Evolutionary conservation across 140 eudicot species (phyloP), one percentile per base, ranked within the genome.

Genomic region (Anethum foeniculum): DNA sequence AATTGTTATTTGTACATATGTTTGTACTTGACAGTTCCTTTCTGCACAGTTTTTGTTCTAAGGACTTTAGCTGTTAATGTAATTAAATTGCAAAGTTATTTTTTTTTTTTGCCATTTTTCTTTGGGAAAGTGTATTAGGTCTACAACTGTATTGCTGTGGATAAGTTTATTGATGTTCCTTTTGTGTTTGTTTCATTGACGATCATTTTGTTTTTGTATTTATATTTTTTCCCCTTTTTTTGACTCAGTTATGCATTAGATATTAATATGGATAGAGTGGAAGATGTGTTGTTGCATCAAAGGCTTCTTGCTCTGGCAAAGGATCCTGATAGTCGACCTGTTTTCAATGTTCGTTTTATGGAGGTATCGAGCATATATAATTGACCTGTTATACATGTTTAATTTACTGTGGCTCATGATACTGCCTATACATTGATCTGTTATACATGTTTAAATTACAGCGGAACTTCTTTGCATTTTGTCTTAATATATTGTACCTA

Each of bases 271-370:
- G 97, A 94, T 77, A 92, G 88, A 92, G 93, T 76, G 81, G 98
- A 92, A 88, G 97, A 90, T 69, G 96, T 94, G 25, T 72, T 94
- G 81, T 80, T 90, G 82, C 98, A 94, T 83, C 97, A 85, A 71
- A 92, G 82, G 88, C 93, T 94, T 86, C 98, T 93, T 77, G 82
- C 79, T 9, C 62, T 51, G 79, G 98, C 98, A 41, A 91, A 90
- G 84, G 94, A 93, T 76, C 91, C 97, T 75, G 92, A 87, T 52
- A 91, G 87, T 58, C 86, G 84, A 27, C 98, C 97, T 51, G 93
- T 84, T 87, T 93, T 90, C 83, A 88, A 93, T 82, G 90, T 93
- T 76, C 98, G 98, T 18, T 80, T 86, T 80, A 47, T 93, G 48
- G 98, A 93, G 98, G 98, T 93, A 86, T 81, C 68, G 68, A 6